Base-by-base conservation (phyloP, 2,329 filamentous ascomycete genomes). In the Colletotrichum aenigma region DNA sequence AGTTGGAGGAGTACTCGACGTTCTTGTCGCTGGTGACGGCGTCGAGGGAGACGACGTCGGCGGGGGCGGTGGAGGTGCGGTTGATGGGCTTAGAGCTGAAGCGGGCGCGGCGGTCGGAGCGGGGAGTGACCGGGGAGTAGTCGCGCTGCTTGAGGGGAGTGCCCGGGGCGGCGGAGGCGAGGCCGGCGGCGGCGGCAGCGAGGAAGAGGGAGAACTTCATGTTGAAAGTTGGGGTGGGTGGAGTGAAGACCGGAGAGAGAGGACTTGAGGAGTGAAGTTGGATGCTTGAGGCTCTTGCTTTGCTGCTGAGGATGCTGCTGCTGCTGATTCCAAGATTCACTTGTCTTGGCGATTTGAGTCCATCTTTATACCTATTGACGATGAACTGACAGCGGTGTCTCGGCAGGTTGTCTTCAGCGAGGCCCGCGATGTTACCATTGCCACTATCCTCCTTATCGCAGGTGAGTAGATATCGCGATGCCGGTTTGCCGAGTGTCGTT, bases 1-100 rank as follows among this genome's bases (percentile, higher is more conserved):
- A 83, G 79, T 82, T 82, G 71, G 68, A 70, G 4, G 79, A 81
- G 75, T 79, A 81, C 36, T 80, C 68, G 30, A 75, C 77, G 38
- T 78, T 72, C 28, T 66, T 70, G 24, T 61, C 36, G 28, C 52
- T 55, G 24, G 48, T 61, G 34, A 28, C 12, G 30, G 70, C 43
- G 26, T 76, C 38, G 24, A 76, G 66, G 4, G 60, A 28, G 56
- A 36, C n/a, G 26, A 36, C 15, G 8, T 58, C 62, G 18, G 58
- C 43, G 43, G 43, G 43, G 43, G n/a, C 43, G 21, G 16, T 34
- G 28, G n/a, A 73, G 38, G 15, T 76, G 77, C 34, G 62, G 56
- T 69, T 77, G 43, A 52, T 78, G 26, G 79, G 78, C 15, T 72
- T 26, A 21, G 79, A 79, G 74, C 64, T 64, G 70, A 28, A 60